Evolutionary conservation across 192 early-diverging fungal genomes (phyloP).

Genomic region (Coemansia sp.): DNA sequence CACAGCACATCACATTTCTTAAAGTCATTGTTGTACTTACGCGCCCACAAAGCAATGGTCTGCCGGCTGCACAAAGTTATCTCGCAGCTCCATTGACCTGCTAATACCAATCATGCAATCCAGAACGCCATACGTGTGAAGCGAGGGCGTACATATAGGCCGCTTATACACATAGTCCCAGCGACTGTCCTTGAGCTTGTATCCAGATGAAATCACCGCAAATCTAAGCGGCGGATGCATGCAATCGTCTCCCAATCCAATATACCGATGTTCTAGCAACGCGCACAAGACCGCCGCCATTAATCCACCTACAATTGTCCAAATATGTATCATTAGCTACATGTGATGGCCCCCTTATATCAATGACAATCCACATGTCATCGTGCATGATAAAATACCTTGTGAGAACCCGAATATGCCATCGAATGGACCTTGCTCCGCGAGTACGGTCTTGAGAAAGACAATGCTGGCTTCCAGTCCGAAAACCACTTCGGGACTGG

Average conservation of each 20-base stretch:
- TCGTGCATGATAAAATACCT: conserved; percentile 12
- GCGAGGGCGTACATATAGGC: conserved; percentile 38
- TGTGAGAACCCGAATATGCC: conserved; percentile 53
- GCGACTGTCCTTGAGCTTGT: conserved; percentile 34
- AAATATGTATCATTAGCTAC: not conserved
- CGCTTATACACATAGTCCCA: conserved; percentile 38
- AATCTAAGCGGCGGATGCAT: conserved; percentile 36
- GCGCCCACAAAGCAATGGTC: conserved; percentile 36
- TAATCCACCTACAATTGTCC: conserved; percentile 33
- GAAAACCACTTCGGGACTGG: conserved; percentile 28
- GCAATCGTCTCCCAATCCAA: not conserved
- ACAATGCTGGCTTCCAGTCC: conserved; percentile 39
- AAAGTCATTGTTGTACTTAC: conserved; percentile 19
- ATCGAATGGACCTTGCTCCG: conserved; percentile 47
- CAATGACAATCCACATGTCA: no score
- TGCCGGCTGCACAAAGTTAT: conserved; percentile 21
- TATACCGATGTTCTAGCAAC: conserved; percentile 25
- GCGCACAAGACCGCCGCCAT: conserved; percentile 45
- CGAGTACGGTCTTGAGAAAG: conserved; percentile 27
- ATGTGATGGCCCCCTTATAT: no score
- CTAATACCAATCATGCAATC: conserved; percentile 41
- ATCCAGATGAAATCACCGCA: conserved; percentile 45
- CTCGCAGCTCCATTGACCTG: conserved; percentile 35
- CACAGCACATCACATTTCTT: not conserved
- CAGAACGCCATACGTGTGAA: conserved; percentile 49